phyloP scores from a whole-genome alignment of 176 grass and related monocot genomes.

The Avena eriantha region DNA sequence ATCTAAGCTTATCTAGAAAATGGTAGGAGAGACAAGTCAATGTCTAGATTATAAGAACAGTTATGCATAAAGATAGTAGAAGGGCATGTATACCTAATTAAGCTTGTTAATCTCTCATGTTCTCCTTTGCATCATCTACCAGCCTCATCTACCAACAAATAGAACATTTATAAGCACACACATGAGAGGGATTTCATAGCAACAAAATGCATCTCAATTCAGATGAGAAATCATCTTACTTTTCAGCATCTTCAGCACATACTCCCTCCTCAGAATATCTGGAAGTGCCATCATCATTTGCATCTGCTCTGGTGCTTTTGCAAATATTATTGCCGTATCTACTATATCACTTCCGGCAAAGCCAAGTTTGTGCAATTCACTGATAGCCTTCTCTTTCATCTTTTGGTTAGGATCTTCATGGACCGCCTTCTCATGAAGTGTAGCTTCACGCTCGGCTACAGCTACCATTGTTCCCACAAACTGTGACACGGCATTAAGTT shows the following conservation, averaged over 20 bases:
- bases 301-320: not conserved
- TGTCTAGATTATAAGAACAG: no score
- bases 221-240: not conserved
- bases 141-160: no score
- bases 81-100: no score
- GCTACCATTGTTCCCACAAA: not conserved
- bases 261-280: not conserved
- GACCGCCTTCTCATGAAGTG: no score
- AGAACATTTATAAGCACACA: no score
- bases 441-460: not conserved
- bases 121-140: no score
- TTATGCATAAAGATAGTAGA: no score
- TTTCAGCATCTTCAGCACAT: not conserved
- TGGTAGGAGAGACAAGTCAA: no score
- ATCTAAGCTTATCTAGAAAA: no score
- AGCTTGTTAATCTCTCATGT: no score
- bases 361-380: not conserved
- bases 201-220: no score
- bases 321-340: not conserved
- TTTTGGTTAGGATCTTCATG: not conserved
- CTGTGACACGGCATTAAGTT: not conserved
- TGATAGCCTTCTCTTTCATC: not conserved
- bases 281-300: not conserved
- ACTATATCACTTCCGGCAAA: not conserved
- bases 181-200: no score